Evolutionary conservation across 2,329 filamentous ascomycete genomes (phyloP), one percentile per base, ranked within the genome.

Genomic region (Colletotrichum sp.): DNA sequence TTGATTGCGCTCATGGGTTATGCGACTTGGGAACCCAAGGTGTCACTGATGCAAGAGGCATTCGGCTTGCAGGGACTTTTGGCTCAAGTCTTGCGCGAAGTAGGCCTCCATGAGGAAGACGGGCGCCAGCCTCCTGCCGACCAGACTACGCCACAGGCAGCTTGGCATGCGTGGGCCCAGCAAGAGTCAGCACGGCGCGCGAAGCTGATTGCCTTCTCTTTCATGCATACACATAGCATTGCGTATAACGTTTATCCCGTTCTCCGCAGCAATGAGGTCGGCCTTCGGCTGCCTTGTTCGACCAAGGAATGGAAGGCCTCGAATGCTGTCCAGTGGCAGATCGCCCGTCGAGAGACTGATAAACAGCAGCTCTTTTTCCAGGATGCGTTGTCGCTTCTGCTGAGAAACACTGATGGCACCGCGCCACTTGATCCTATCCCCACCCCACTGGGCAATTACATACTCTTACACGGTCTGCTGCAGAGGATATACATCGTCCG

Each of bases 401-500:
- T 85, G 24, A 78, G 80, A 32, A 83, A 82, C 16, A 77, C 78
- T 2, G 80, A 82, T 24, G 78, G 79, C 16, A 77, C 80, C 0
- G 79, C 81, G 13, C 80, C 82, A 2, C 72, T 84, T 21, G 79
- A 83, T 5, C 84, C 84, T 0, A 83, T 85, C 3, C 84, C 84
- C 0, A 84, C 84, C 3, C 84, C 84, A 0, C 65, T 86, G 3
- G 84, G 84, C 0, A 86, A 86, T 8, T 86, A 86, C 36, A 78
- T 85, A 2, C 75, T 86, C 1, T 70, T 86, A 2, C 84, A 86
- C 70, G 84, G 84, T 6, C 59, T 86, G 2, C 67, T 86, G 3
- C 84, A 86, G 68, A 79, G 84, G 30, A 85, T 86, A 7, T 83
- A 84, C 21, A 83, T 86, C 21, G 84, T 85, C 1, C 78, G 84